Evolutionary conservation across 2,329 filamentous ascomycete genomes (phyloP).

Genomic region (Celoporthe dispersa): DNA sequence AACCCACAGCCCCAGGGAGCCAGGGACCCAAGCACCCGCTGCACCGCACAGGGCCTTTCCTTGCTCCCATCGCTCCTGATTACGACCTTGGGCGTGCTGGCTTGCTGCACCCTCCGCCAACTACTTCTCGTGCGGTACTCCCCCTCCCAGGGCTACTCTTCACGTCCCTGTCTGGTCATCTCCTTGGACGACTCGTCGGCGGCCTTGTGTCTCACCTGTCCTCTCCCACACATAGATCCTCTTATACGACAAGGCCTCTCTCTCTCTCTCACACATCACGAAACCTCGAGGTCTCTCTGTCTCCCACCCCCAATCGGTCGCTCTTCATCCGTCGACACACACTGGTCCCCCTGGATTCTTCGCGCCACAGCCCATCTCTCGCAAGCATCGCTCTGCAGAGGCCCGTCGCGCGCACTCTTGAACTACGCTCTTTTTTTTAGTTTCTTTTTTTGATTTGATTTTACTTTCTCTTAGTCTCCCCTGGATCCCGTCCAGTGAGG

Average conservation of each 20-base stretch:
- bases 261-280: neutral
- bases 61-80: slow-evolving; percentile 27
- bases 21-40: slow-evolving; percentile 23
- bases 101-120: slow-evolving; percentile 23
- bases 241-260: neutral
- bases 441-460: slow-evolving; percentile 6
- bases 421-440: slow-evolving; percentile 10
- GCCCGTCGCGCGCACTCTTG: slow-evolving; percentile 8
- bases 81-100: slow-evolving; percentile 25
- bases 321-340: slow-evolving; percentile 16
- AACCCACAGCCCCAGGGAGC: slow-evolving; percentile 16
- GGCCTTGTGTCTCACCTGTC: slow-evolving; percentile 27
- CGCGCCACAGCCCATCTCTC: neutral
- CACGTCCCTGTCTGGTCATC: slow-evolving; percentile 26
- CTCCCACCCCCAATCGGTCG: neutral
- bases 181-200: slow-evolving; percentile 26
- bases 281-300: neutral
- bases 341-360: neutral
- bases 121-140: slow-evolving; percentile 30
- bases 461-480: slow-evolving; percentile 2
- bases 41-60: slow-evolving; percentile 17
- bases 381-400: slow-evolving; percentile 6
- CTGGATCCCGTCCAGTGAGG: neutral
- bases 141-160: slow-evolving; percentile 24
- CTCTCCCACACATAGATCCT: neutral